Conservation (phyloP, 1,284 basidiomycete genomes). For the Apiotrichum brassicae region DNA sequence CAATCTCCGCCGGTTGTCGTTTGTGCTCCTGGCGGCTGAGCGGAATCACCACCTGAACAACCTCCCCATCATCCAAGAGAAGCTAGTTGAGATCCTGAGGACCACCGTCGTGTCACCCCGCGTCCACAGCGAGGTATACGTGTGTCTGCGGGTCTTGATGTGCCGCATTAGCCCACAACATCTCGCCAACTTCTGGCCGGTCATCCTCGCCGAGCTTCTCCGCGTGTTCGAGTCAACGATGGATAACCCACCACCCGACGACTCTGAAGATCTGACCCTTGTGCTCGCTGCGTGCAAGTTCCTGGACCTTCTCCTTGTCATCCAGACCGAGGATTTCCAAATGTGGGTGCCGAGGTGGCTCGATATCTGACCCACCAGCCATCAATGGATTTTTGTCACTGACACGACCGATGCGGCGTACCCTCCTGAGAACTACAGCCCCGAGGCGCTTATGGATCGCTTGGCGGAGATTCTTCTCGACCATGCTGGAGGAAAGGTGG, state of each 20-base stretch:
- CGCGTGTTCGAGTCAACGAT: slow-evolving; percentile 56
- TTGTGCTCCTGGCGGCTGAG: slow-evolving; percentile 74
- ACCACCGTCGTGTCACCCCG: slow-evolving; percentile 67
- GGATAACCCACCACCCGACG: slow-evolving; percentile 54
- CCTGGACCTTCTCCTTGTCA: slow-evolving; percentile 77
- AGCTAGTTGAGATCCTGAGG: slow-evolving; percentile 85
- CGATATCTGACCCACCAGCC: slow-evolving; percentile 51
- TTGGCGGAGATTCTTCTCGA: slow-evolving; percentile 71
- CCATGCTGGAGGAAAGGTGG: neutral
- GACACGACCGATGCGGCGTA: slow-evolving; percentile 95
- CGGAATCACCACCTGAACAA: slow-evolving; percentile 85
- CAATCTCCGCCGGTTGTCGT: slow-evolving; percentile 80
- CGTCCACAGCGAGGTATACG: slow-evolving; percentile 86
- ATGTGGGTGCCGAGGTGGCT: slow-evolving; percentile 56
- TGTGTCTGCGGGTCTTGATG: slow-evolving; percentile 84
- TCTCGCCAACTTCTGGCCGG: slow-evolving; percentile 93
- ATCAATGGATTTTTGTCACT: slow-evolving; percentile 98
- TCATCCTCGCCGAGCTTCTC: slow-evolving; percentile 79
- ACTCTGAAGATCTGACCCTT: slow-evolving; percentile 72
- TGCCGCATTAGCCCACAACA: slow-evolving; percentile 89
- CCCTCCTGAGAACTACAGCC: slow-evolving; percentile 71
- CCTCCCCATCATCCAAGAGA: slow-evolving; percentile 90
- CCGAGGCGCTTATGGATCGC: slow-evolving; percentile 84
- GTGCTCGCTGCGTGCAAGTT: slow-evolving; percentile 88
- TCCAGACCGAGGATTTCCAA: slow-evolving; percentile 97